A percentile compares a stretch with the other conserved stretches of the same genome.
Evolutionary conservation across 2,329 filamentous ascomycete species (phyloP).

Genomic region (Daldinia eschscholtzii): DNA sequence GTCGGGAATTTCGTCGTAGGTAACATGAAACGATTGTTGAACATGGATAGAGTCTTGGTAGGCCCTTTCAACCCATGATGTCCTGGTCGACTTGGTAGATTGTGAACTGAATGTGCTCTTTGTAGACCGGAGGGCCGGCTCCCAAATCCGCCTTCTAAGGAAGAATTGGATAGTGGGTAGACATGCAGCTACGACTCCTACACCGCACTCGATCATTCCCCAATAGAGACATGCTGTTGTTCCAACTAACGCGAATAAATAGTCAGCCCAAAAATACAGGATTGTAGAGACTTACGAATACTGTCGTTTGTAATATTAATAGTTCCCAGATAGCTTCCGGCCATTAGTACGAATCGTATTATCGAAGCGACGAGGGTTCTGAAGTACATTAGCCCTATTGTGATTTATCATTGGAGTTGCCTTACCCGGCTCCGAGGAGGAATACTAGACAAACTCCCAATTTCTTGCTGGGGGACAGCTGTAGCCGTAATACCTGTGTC

Average conservation of each 20-base stretch:
- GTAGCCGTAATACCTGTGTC: conserved; percentile 24
- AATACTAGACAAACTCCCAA: conserved; percentile 31
- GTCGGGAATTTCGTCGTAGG: conserved; percentile 18
- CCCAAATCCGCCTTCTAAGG: conserved; percentile 28
- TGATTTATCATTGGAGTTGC: not conserved
- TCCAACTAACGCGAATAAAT: conserved; percentile 18
- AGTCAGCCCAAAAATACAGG: not conserved
- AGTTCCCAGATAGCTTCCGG: conserved; percentile 18
- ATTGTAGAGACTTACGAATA: conserved; percentile 23
- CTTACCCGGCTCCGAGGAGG: conserved; percentile 35
- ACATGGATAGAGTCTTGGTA: conserved; percentile 17
- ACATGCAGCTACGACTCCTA: conserved; percentile 37
- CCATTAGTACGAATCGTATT: conserved; percentile 34
- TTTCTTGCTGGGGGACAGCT: conserved; percentile 23
- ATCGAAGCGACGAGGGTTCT: conserved; percentile 30
- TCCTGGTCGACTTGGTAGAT: not conserved
- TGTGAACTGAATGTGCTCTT: conserved; percentile 32
- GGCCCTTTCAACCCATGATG: conserved; percentile 1
- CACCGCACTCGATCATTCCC: conserved; percentile 37
- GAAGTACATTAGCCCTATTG: conserved; percentile 9
- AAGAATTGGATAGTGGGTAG: conserved; percentile 36
- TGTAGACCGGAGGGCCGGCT: conserved; percentile 16
- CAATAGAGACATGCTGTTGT: conserved; percentile 38
- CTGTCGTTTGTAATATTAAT: conserved; percentile 24
- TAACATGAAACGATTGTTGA: conserved; percentile 10